These are phyloP conservation scores for Rhodocollybia butyracea DNA, from an alignment of 768 basidiomycete species.

Conservation along the genomic window DNA sequence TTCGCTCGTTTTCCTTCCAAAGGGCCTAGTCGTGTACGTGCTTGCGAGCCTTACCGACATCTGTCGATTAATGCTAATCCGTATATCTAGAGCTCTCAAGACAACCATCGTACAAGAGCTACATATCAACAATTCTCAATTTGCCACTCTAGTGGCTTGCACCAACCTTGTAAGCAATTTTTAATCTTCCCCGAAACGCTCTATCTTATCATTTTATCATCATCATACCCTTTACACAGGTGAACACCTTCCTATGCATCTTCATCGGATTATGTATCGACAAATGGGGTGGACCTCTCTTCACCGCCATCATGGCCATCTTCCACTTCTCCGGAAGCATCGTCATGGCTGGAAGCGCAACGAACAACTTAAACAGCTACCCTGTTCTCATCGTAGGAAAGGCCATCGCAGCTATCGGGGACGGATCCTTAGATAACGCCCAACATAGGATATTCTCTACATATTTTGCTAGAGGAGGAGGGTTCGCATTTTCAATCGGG, in stretches of 20 bases:
- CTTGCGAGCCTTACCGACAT: too few species aligned
- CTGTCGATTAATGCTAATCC: too few species aligned
- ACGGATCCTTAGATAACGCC: constrained; percentile 38
- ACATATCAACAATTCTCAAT: constrained; percentile 40
- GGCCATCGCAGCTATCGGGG: constrained; percentile 23
- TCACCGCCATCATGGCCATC: constrained; percentile 32
- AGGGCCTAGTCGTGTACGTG: constrained; percentile 36
- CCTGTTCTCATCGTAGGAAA: constrained; percentile 35
- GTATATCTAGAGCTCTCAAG: constrained; percentile 36
- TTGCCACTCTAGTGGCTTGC: constrained; percentile 37
- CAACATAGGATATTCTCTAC: constrained; percentile 43
- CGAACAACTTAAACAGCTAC: constrained; percentile 34
- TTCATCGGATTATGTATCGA: constrained; percentile 36
- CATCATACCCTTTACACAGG: too few species aligned
- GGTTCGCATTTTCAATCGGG: too few species aligned
- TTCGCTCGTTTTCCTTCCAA: neutral
- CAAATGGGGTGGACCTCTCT: constrained; percentile 34
- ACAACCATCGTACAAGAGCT: constrained; percentile 39
- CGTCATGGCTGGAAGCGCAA: constrained; percentile 35
- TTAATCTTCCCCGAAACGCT: too few species aligned
- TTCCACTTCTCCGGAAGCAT: constrained; percentile 34
- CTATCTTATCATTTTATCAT: too few species aligned
- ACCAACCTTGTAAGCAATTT: constrained; percentile 28
- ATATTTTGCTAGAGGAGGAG: constrained; percentile 38
- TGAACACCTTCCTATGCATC: constrained; percentile 40